phyloP scores from a whole-genome alignment of 305 asterid species.

The Solanum aculeatissimum region DNA sequence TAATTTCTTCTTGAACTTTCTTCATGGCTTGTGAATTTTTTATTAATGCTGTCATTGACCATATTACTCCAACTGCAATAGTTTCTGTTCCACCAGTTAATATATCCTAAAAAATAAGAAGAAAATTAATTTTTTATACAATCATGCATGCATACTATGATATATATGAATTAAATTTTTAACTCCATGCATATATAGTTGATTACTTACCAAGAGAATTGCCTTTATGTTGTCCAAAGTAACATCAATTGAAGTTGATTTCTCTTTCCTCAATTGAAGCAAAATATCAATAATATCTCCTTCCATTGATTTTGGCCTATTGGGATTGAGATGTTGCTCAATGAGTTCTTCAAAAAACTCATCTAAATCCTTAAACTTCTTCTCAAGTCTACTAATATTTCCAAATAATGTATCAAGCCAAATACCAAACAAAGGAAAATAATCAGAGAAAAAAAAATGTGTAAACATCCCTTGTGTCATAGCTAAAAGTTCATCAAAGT shows the following conservation, averaged over 20 bases:
- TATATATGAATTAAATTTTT: too few relatives aligned
- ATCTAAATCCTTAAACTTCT: neutral
- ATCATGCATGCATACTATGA: too few relatives aligned
- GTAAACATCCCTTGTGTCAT: neutral
- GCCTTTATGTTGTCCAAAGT: neutral
- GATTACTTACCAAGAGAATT: neutral
- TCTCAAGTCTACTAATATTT: neutral
- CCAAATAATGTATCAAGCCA: neutral
- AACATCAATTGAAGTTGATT: neutral
- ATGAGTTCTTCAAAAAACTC: neutral
- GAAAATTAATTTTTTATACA: too few relatives aligned
- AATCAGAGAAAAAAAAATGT: neutral
- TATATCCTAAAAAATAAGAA: neutral
- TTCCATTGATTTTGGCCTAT: neutral
- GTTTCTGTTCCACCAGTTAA: neutral
- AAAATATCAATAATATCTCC: conserved; percentile 1
- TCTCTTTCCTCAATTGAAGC: neutral
- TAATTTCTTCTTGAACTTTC: too few relatives aligned
- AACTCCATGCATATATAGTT: too few relatives aligned
- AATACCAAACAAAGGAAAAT: neutral
- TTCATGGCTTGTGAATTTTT: too few relatives aligned
- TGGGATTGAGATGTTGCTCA: neutral
- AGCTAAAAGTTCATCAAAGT: neutral
- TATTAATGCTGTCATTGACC: too few relatives aligned
- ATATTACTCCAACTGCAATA: too few relatives aligned